Conservation (phyloP, 2,329 filamentous ascomycete genomes). For the Diaporthe sp. region DNA sequence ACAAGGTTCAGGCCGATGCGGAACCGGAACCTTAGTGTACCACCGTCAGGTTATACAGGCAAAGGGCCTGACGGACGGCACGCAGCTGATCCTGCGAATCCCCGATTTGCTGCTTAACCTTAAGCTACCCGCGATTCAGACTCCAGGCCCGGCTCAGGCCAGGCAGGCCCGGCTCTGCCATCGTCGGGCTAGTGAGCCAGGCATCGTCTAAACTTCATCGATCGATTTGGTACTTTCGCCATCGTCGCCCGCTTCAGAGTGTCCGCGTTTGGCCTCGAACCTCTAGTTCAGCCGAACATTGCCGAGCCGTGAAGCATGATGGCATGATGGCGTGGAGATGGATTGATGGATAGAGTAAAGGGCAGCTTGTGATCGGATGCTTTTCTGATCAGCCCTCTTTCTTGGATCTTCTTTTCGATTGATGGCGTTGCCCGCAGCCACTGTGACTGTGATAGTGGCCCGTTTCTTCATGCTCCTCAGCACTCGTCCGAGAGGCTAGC, state of each 20-base stretch:
- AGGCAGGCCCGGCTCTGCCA: constrained; percentile 12
- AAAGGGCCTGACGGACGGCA: constrained; percentile 19
- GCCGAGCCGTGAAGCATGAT: constrained; percentile 30
- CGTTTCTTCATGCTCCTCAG: constrained; percentile 19
- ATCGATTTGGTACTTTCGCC: neutral
- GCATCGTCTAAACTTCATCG: constrained; percentile 22
- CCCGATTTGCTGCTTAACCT: constrained; percentile 31
- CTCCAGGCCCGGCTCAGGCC: constrained; percentile 13
- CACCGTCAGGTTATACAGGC: neutral
- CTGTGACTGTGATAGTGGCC: constrained; percentile 29
- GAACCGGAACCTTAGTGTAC: constrained; percentile 28
- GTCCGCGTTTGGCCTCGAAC: constrained; percentile 9
- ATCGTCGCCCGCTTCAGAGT: constrained; percentile 12
- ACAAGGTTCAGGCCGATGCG: constrained; percentile 37
- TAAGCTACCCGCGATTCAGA: constrained; percentile 27
- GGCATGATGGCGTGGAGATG: constrained; percentile 24
- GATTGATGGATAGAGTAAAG: neutral
- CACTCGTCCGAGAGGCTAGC: constrained; percentile 5
- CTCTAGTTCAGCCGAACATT: constrained; percentile 30
- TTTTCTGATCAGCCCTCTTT: constrained; percentile 4
- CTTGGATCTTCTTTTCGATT: neutral
- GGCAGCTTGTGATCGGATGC: constrained; percentile 16
- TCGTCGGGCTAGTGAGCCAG: neutral
- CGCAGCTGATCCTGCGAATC: constrained; percentile 21
- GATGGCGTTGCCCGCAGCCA: constrained; percentile 21